A percentile compares a stretch with the other conserved stretches of the same genome.
Conservation (phyloP, 2,329 filamentous ascomycete genomes). For the Paramyrothecium sp. region DNA sequence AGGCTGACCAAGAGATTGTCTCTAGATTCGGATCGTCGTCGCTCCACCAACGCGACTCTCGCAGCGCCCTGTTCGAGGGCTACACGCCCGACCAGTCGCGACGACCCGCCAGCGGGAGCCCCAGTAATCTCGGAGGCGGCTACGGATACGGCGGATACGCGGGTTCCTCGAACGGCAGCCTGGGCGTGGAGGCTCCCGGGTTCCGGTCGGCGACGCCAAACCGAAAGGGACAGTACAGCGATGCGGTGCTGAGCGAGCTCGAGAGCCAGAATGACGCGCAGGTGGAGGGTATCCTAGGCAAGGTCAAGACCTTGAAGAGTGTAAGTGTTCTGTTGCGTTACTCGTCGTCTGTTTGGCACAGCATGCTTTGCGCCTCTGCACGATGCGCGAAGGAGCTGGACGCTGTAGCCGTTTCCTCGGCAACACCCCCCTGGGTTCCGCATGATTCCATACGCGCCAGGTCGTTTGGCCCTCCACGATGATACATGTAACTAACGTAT, state of each 20-base stretch:
- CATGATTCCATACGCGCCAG: too few species aligned
- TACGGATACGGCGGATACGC: constrained; percentile 48
- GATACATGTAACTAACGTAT: neutral
- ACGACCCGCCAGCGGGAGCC: constrained; percentile 43
- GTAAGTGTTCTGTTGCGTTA: constrained; percentile 55
- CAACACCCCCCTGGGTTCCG: too few species aligned
- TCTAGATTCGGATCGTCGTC: constrained; percentile 64
- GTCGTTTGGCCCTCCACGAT: too few species aligned
- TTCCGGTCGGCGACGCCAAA: constrained; percentile 72
- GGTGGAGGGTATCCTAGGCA: constrained; percentile 85
- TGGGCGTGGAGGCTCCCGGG: constrained; percentile 31
- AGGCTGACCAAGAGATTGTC: neutral
- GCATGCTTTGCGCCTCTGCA: too few species aligned
- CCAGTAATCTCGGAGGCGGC: constrained; percentile 39
- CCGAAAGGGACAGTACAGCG: constrained; percentile 83
- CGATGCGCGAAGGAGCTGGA: too few species aligned
- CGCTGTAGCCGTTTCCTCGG: too few species aligned
- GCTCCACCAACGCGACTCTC: constrained; percentile 71
- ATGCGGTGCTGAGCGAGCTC: constrained; percentile 86
- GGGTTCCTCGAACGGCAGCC: constrained; percentile 18
- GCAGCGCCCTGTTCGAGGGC: constrained; percentile 73
- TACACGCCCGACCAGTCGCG: constrained; percentile 53
- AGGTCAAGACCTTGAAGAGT: constrained; percentile 86
- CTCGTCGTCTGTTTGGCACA: too few species aligned
- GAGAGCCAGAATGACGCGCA: constrained; percentile 94